Evolutionary conservation across 345 rosid species (phyloP), one percentile per base, ranked within the genome.

Genomic region (Gossypium herbaceum): DNA sequence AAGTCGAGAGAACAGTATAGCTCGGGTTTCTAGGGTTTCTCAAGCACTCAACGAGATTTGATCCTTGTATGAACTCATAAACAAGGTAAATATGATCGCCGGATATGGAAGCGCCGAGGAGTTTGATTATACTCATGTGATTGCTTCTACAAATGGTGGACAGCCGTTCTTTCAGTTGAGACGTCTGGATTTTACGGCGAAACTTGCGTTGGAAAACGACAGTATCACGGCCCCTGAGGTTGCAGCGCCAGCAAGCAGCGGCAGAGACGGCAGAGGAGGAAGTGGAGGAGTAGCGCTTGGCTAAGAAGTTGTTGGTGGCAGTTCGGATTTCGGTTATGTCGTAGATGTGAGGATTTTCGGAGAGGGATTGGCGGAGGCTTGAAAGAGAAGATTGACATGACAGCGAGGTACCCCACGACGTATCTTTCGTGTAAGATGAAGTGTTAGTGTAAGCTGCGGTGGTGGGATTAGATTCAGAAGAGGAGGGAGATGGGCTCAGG

Each of bases 271-370:
- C 75, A n/a, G 94, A 84, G 50, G 90, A 73, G 24, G 97, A 80
- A 17, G 88, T 85, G 9, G 92, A 81, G 13, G 92, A 85, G 77
- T 78, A 59, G 56, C 88, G 88, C 72, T 85, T 80, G 43, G 91
- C 85, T 48, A 94, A 90, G 92, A 94, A 94, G 70, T 86, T 90
- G 89, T 94, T 94, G 62, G 97, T 94, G 80, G 97, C 94, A 48
- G 89, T 55, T 25, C 97, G 97, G 22, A 94, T 89, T 78, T 92
- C 97, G 73, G 88, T 72, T 83, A 92, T 79, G 84, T 83, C 81
- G 87, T 94, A 94, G 81, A 94, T 85, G 81, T 85, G 87, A 15
- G 94, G 90, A 39, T 78, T 90, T 48, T 92, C 91, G 4, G 97
- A 87, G 72, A 92, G 76, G 29, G 88, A 82, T 1, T 79, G 83